Evolutionary conservation across 2,329 filamentous ascomycete genomes (phyloP).

Genomic region (Corynespora cassiicola): DNA sequence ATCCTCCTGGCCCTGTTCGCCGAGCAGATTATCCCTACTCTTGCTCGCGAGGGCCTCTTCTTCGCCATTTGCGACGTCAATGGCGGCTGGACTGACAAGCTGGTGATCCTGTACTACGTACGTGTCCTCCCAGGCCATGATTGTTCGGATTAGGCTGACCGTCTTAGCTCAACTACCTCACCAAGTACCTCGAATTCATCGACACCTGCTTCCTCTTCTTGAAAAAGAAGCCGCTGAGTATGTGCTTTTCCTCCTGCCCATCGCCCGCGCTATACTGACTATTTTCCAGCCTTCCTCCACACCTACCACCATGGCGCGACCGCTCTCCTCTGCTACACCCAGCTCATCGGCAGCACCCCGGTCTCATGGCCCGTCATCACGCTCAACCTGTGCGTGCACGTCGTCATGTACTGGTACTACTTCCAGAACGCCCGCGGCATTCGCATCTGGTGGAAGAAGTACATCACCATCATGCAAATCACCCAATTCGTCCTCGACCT

Average conservation of each 20-base stretch:
- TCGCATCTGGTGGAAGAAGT: slow-evolving; percentile 99
- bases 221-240: slow-evolving; percentile 98
- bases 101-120: slow-evolving; percentile 97
- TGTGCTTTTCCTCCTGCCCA: slow-evolving; percentile 28
- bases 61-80: slow-evolving; percentile 80
- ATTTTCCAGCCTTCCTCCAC: slow-evolving; percentile 79
- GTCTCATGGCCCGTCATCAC: slow-evolving; percentile 96
- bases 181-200: slow-evolving; percentile 94
- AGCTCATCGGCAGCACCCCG: slow-evolving; percentile 88
- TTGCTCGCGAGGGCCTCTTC: slow-evolving; percentile 84
- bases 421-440: slow-evolving; percentile 97
- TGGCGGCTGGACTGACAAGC: slow-evolving; percentile 91
- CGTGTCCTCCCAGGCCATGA: slow-evolving; percentile 46
- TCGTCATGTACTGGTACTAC: slow-evolving; percentile 99
- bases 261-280: slow-evolving; percentile 24
- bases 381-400: slow-evolving; percentile 91
- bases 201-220: slow-evolving; percentile 97
- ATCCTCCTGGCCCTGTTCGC: slow-evolving; percentile 83
- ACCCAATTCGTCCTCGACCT: slow-evolving; percentile 97
- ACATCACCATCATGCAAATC: slow-evolving; percentile 97
- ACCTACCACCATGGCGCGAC: slow-evolving; percentile 99
- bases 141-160: slow-evolving; percentile 45
- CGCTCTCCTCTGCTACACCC: slow-evolving; percentile 95
- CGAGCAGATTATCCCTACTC: slow-evolving; percentile 86
- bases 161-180: slow-evolving; percentile 89